A percentile compares a stretch with the other conserved stretches of the same genome.
These are phyloP conservation scores for Neoscytalidium dimidiatum DNA, from an alignment of 2,329 filamentous ascomycete genomes.

Conservation along the genomic window DNA sequence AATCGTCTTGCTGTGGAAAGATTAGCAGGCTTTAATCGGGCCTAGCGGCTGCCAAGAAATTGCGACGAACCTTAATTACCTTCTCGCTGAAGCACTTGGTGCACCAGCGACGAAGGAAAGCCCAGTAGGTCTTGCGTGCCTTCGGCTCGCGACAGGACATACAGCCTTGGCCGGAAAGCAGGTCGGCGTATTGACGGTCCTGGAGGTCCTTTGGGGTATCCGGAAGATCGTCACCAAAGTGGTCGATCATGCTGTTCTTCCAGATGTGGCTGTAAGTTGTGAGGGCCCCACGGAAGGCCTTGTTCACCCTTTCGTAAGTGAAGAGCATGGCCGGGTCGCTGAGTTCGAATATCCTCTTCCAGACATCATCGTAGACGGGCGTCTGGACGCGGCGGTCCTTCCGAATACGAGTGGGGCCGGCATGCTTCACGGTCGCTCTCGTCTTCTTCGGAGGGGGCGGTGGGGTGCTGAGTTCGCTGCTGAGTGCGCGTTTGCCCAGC, in stretches of 20 bases:
- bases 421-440: neutral
- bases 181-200: constrained; percentile 42
- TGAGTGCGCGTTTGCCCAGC: constrained; percentile 15
- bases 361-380: constrained; percentile 23
- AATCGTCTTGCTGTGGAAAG: constrained; percentile 31
- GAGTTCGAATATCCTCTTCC: constrained; percentile 24
- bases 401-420: constrained; percentile 24
- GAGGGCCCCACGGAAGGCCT: constrained; percentile 7
- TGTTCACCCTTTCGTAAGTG: constrained; percentile 11
- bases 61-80: constrained; percentile 25
- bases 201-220: constrained; percentile 37
- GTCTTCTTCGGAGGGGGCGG: constrained; percentile 9
- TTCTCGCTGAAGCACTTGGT: constrained; percentile 39
- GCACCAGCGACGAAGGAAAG: constrained; percentile 45
- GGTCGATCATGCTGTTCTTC: constrained; percentile 38
- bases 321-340: constrained; percentile 24
- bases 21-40: neutral
- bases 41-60: constrained; percentile 12
- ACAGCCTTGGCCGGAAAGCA: constrained; percentile 42
- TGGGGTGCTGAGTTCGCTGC: constrained; percentile 4
- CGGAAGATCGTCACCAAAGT: constrained; percentile 36
- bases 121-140: constrained; percentile 46
- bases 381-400: constrained; percentile 23
- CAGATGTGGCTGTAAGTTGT: constrained; percentile 27
- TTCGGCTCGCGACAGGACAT: constrained; percentile 38